Evolutionary conservation across 345 rosid genomes (phyloP).

Genomic region (Toxicodendron radicans): DNA sequence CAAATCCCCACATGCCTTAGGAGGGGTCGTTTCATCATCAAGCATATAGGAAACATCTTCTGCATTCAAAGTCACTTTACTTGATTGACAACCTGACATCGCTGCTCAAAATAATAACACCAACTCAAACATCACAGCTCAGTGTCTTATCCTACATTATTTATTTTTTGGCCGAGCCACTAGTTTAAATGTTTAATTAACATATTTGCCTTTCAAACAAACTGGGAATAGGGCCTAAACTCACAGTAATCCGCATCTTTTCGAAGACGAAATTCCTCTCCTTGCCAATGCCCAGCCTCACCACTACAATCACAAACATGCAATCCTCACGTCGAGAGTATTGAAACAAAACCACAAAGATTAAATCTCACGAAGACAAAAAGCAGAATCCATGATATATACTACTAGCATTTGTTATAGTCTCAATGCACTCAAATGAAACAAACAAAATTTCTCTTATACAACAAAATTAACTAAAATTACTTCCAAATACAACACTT

Average conservation of each 20-base stretch:
- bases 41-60: conserved; percentile 85
- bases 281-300: background rate
- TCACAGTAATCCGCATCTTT: background rate
- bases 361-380: no score
- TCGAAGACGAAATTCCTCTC: background rate
- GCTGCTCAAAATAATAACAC: conserved; percentile 25
- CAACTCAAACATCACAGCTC: background rate
- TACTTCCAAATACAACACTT: no score
- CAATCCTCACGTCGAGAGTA: background rate
- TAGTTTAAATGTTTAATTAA: background rate
- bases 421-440: no score
- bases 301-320: background rate
- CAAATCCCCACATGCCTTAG: conserved; percentile 80
- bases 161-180: background rate
- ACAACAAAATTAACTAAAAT: no score
- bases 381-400: no score
- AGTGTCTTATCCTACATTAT: background rate
- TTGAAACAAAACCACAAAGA: no score
- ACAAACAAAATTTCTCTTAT: no score
- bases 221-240: conserved; percentile 2
- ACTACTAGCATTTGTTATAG: no score
- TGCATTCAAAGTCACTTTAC: conserved; percentile 62
- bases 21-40: conserved; percentile 81
- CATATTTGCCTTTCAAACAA: conserved; percentile 3
- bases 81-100: conserved; percentile 36